Conservation (phyloP, 2,329 filamentous ascomycete species). For the Fusarium luffae region DNA sequence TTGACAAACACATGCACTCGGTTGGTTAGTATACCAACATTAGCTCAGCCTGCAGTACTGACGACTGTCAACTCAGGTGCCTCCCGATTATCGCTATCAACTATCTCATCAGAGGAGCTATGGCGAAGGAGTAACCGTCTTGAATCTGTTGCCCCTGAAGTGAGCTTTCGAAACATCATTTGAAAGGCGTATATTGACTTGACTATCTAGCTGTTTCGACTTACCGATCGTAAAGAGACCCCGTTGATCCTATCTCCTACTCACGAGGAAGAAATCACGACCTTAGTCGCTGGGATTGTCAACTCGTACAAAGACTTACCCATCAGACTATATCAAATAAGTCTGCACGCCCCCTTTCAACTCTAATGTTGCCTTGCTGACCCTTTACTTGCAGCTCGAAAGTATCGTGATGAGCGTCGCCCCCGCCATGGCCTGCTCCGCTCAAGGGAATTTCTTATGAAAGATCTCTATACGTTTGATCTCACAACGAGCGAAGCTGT, state of each 20-base stretch:
- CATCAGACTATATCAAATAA: slow-evolving; percentile 88
- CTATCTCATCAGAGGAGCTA: slow-evolving; percentile 83
- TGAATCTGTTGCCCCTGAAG: slow-evolving; percentile 77
- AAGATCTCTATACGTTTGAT: slow-evolving; percentile 98
- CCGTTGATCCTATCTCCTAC: slow-evolving; percentile 87
- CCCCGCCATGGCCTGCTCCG: slow-evolving; percentile 89
- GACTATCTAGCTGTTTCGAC: slow-evolving; percentile 79
- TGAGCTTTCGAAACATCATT: slow-evolving; percentile 48
- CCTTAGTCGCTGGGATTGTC: slow-evolving; percentile 76
- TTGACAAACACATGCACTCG: slow-evolving; percentile 88
- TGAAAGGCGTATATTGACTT: slow-evolving; percentile 38
- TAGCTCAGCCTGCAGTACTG: slow-evolving; percentile 2
- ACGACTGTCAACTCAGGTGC: slow-evolving; percentile 64
- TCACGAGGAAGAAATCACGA: slow-evolving; percentile 96
- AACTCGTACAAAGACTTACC: slow-evolving; percentile 89
- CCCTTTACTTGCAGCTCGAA: slow-evolving; percentile 70
- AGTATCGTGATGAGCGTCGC: slow-evolving; percentile 92
- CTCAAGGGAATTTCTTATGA: slow-evolving; percentile 95
- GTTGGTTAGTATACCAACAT: slow-evolving; percentile 62
- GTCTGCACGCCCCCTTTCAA: slow-evolving; percentile 53
- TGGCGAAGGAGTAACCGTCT: slow-evolving; percentile 88
- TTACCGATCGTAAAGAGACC: slow-evolving; percentile 80
- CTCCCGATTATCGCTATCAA: slow-evolving; percentile 84
- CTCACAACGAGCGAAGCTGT: slow-evolving; percentile 73
- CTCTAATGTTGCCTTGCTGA: slow-evolving; percentile 28